Evolutionary conservation across 2,329 filamentous ascomycete genomes (phyloP), one percentile per base, ranked within the genome.

Genomic region (Domatiomyces catenatus): DNA sequence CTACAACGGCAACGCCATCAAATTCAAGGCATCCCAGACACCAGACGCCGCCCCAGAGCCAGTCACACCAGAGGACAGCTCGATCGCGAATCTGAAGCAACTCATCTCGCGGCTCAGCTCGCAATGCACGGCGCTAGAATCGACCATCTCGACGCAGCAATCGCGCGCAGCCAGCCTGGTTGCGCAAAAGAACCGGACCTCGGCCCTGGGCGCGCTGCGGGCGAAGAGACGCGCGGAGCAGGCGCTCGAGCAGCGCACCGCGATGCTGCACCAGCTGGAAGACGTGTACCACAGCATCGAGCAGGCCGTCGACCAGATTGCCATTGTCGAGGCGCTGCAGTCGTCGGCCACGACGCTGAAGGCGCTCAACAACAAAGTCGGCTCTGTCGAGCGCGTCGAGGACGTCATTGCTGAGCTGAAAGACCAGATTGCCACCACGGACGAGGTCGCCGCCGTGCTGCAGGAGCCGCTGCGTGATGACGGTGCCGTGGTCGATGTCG

Each of bases 271-370:
- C 43, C 88, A 94, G 66, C 75, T 98, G 1, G 88, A 96, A 66
- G 80, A 86, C 55, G 81, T 93, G 0, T 84, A 87, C 49, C 67
- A 75, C n/a, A 84, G 83, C 62, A 85, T 98, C 48, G 83, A 94
- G 63, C 81, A 90, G 65, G 92, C 92, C 0, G 76, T 80, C 0
- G 85, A 89, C 65, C 86, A 95, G 56, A 80, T 93, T 7, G 83
- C 87, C 59, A 76, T 95, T 12, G 80, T 96, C 7, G 76, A 77
- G 53, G 82, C 88, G 5, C 89, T 98, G 82, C 79, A 87, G 61
- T 76, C 81, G 15, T 87, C 86, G 55, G 79, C 83, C 0, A 75
- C 75, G 32, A 86, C 85, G 1, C 74, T 98, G 32, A 76, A 77
- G 57, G 73, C 71, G 22, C 73, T 98, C 26, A 88, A 94, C 62